Evolutionary conservation across 495 filamentous ascomycete genomes (phyloP).

Genomic region (Penicillium verhagenii): DNA sequence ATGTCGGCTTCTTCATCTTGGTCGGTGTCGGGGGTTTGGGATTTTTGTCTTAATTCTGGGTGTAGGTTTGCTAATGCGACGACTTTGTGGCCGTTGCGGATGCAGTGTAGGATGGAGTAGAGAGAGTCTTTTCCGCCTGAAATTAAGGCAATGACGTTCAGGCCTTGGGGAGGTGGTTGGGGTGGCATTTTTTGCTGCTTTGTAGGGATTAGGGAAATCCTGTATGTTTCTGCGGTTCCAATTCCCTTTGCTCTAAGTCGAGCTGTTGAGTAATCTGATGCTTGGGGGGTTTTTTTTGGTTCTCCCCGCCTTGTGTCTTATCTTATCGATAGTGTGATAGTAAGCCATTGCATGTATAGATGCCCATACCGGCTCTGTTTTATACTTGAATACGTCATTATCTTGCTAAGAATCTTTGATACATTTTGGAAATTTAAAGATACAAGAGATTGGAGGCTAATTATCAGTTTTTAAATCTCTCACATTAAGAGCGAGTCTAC

Average conservation of each 20-base stretch:
- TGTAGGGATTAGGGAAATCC: not conserved
- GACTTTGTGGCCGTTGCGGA: constrained; percentile 79
- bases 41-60: constrained; percentile 40
- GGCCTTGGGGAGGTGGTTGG: constrained; percentile 14
- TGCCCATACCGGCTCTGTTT: no score
- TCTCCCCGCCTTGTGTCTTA: not conserved
- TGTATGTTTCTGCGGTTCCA: not conserved
- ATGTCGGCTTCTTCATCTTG: constrained; percentile 61
- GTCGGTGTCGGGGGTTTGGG: not conserved
- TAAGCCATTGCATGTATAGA: no score
- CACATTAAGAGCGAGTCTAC: no score
- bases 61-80: constrained; percentile 88
- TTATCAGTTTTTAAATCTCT: no score
- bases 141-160: constrained; percentile 88
- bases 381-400: no score
- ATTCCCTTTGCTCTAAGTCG: not conserved
- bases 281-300: not conserved
- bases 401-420: no score
- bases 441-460: no score
- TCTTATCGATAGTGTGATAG: not conserved
- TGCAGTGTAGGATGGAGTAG: constrained; percentile 87
- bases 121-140: constrained; percentile 98
- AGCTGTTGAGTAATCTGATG: not conserved
- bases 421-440: no score
- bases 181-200: not conserved